Evolutionary conservation across 768 basidiomycete species (phyloP), one percentile per base, ranked within the genome.

Genomic region (Strobilomyces dryophilus): DNA sequence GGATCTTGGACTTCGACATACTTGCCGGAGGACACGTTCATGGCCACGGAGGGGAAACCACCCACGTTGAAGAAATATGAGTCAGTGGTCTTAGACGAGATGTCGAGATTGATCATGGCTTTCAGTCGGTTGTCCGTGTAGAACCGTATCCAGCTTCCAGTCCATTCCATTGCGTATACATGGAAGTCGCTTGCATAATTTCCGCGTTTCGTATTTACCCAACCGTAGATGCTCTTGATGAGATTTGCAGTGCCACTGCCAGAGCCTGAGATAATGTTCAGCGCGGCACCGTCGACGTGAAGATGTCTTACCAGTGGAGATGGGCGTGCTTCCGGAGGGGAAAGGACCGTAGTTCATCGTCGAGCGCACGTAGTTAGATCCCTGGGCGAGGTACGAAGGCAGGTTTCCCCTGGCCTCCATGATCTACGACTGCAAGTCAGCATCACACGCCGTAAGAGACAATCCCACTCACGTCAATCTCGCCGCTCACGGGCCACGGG

Each of bases 311-410:
- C 64, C 53, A 5, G 47, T 52, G 8, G 68, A 64, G 31, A 77
- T 60, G 2, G 81, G 62, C 0, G 69, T 56, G 40, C 46, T 58
- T 0, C 68, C 68, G 0, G 61, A 55, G 1, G 70, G 61, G 9
- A 81, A 63, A 35, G 80, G 79, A 3, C 89, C 91, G 71, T 85
- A 94, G 66, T 83, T 83, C 20, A 94, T 70, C 31, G 80, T 75
- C 6, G 82, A 77, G 51, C 83, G 73, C 20, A 77, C 74, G 55
- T 71, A 78, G 66, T 78, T 76, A 51, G 70, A 63, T 46, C 79
- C 78, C 58, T 76, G 72, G 0, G 63, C 71, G 10, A 68, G 53
- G 61, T 79, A 75, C 12, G 68, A 66, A n/a, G 72, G 71, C 18
- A 62, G 61, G 66, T 78, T 81, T 21, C 79, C 77, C 61, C 74